A percentile compares a stretch with the other conserved stretches of the same genome.
phyloP scores from a whole-genome alignment of 257 asterid species.

The Scutellaria galericulata region DNA sequence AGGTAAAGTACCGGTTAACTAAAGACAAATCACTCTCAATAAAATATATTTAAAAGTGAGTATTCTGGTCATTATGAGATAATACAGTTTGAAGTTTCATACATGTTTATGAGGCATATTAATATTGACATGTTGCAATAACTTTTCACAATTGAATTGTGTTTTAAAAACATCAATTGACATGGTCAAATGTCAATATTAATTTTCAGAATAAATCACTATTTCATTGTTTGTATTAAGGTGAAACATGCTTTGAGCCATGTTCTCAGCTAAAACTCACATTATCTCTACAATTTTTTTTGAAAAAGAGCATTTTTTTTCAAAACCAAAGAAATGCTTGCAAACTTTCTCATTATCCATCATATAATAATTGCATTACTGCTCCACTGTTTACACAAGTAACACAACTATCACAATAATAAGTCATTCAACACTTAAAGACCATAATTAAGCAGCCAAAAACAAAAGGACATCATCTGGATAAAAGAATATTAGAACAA shows the following conservation, averaged over 20 bases:
- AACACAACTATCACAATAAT: not conserved
- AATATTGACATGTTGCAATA: not conserved
- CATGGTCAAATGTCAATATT: no score
- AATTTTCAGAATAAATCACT: not conserved
- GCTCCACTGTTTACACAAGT: not conserved
- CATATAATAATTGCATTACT: not conserved
- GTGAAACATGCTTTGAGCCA: constrained; percentile 5
- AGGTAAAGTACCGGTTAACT: not conserved
- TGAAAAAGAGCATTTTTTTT: not conserved
- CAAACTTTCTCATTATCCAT: not conserved
- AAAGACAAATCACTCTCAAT: not conserved
- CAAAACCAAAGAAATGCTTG: constrained; percentile 16
- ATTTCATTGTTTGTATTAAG: not conserved
- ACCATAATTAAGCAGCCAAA: not conserved
- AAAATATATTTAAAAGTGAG: constrained; percentile 11
- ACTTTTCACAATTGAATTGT: not conserved
- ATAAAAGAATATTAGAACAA: constrained; percentile 25
- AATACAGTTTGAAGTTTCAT: not conserved
- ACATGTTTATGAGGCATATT: constrained; percentile 6
- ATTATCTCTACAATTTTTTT: not conserved
- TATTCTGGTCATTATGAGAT: not conserved
- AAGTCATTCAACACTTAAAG: not conserved
- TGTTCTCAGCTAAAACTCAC: constrained; percentile 18
- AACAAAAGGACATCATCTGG: constrained; percentile 1
- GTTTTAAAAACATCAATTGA: no score